Evolutionary conservation across 2,329 filamentous ascomycete genomes (phyloP).

Genomic region (Aspergillus intermedius): DNA sequence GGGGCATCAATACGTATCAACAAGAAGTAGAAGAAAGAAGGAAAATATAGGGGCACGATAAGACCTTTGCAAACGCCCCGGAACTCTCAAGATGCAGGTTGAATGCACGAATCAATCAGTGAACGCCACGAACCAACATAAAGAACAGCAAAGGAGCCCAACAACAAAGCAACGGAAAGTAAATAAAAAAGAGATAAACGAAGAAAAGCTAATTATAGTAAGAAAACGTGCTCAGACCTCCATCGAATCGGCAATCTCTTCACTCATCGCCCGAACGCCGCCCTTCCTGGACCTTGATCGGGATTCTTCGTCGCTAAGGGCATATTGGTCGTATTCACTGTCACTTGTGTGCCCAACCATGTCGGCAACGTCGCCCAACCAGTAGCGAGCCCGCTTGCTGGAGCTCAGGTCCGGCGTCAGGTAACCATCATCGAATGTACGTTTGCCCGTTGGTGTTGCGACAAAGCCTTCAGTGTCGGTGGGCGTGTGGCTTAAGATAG

Average conservation of each 20-base stretch:
- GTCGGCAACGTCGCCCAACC: slow-evolving; percentile 65
- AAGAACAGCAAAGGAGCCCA: neutral
- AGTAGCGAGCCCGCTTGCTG: slow-evolving; percentile 78
- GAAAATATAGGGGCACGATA: slow-evolving; percentile 7
- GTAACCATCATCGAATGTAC: slow-evolving; percentile 44
- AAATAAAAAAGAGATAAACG: slow-evolving; percentile 3
- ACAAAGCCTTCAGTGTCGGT: slow-evolving; percentile 46
- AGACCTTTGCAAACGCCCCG: slow-evolving; percentile 15
- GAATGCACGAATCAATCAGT: slow-evolving; percentile 12
- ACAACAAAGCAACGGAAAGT: slow-evolving; percentile 5
- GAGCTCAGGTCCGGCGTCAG: slow-evolving; percentile 51
- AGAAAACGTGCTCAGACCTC: slow-evolving; percentile 37
- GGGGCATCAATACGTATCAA: neutral
- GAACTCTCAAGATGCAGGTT: slow-evolving; percentile 16
- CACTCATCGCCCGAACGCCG: slow-evolving; percentile 46
- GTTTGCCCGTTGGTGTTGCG: slow-evolving; percentile 39
- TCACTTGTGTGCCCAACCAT: slow-evolving; percentile 38
- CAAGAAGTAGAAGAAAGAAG: neutral
- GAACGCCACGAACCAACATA: neutral
- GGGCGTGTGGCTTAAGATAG: slow-evolving; percentile 62
- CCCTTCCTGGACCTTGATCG: slow-evolving; percentile 37
- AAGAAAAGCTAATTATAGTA: slow-evolving; percentile 1
- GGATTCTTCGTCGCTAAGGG: slow-evolving; percentile 41
- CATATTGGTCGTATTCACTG: slow-evolving; percentile 37
- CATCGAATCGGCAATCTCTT: slow-evolving; percentile 49